Conservation (phyloP, 2,329 filamentous ascomycete genomes). For the Pseudogymnoascus sp. region DNA sequence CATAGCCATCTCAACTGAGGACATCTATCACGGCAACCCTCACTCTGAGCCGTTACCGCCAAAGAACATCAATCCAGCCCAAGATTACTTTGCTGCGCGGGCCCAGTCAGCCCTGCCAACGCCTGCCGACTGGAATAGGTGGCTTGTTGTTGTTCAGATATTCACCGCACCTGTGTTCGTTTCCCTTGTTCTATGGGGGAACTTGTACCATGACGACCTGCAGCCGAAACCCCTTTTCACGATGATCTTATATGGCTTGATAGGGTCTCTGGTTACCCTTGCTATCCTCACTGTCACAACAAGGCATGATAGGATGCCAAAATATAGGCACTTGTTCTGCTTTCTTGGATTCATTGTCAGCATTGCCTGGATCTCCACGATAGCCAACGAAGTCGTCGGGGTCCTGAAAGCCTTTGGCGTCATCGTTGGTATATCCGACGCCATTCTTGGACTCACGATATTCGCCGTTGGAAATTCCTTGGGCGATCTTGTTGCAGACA, state of each 20-base stretch:
- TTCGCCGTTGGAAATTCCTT: slow-evolving; percentile 96
- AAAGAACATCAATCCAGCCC: slow-evolving; percentile 13
- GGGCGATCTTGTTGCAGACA: slow-evolving; percentile 87
- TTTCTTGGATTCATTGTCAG: slow-evolving; percentile 85
- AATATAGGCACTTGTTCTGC: slow-evolving; percentile 70
- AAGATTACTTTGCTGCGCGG: not conserved
- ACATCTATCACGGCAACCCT: slow-evolving; percentile 20
- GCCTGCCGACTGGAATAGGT: slow-evolving; percentile 66
- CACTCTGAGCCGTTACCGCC: slow-evolving; percentile 14
- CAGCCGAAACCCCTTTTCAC: slow-evolving; percentile 45
- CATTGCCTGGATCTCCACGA: slow-evolving; percentile 93
- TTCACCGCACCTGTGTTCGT: slow-evolving; percentile 84
- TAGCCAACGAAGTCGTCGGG: slow-evolving; percentile 91
- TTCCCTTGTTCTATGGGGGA: slow-evolving; percentile 66
- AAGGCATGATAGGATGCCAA: slow-evolving; percentile 56
- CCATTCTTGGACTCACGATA: slow-evolving; percentile 86
- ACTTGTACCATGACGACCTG: slow-evolving; percentile 51
- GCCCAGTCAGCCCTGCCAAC: slow-evolving; percentile 8
- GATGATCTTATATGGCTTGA: slow-evolving; percentile 55
- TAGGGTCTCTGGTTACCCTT: slow-evolving; percentile 61
- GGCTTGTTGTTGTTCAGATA: slow-evolving; percentile 78
- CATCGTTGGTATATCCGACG: slow-evolving; percentile 86
- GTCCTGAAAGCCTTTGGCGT: slow-evolving; percentile 90
- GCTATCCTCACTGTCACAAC: slow-evolving; percentile 61
- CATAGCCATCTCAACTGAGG: slow-evolving; percentile 26